Evolutionary conservation across 2,329 filamentous ascomycete species (phyloP), one percentile per base, ranked within the genome.

Genomic region (Nothopassalora personata): DNA sequence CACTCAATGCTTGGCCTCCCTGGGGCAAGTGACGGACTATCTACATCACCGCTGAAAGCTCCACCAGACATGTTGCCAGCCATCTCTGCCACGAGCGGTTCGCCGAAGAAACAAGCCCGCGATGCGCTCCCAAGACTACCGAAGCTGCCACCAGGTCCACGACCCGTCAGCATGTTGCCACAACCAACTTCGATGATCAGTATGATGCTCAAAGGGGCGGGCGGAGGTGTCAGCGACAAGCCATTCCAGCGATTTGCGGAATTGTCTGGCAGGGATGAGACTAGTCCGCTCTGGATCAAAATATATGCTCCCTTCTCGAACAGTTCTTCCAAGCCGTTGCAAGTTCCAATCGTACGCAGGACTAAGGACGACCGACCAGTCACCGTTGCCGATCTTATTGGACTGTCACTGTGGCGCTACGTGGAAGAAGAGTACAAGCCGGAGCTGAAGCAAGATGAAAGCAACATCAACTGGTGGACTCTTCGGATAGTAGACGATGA

Each of bases 401-500:
- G 90, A 0, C 80, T 93, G 61, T 86, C 86, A 62, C 74, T 95
- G 11, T 92, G 88, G 80, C 81, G 87, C 62, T 94, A 93, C 71
- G 84, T 85, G 51, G 87, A 92, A 67, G 89, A 92, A 70, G 88
- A 88, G 66, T 77, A 85, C 30, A 83, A 91, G 63, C 90, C 90
- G 3, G 71, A 81, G 0, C 77, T 94, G 9, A 77, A 84, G 0
- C 71, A 77, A 1, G 83, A 86, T 53, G 89, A 90, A 69, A 78
- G 85, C 54, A 90, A 90, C 66, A 86, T 92, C 66, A 93, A 93
- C 69, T 86, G 86, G 78, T 94, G 89, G 88, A 90, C 86, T 27
- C 76, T 95, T 57, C 83, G 89, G 45, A 91, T 95, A 85, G 89
- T 92, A 8, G 85, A 94, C 70, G 89, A 90, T 57, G 90, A 88